A percentile compares a stretch with the other conserved stretches of the same genome.
Conservation (phyloP, 2,329 filamentous ascomycete species). For the Ciborinia camelliae region DNA sequence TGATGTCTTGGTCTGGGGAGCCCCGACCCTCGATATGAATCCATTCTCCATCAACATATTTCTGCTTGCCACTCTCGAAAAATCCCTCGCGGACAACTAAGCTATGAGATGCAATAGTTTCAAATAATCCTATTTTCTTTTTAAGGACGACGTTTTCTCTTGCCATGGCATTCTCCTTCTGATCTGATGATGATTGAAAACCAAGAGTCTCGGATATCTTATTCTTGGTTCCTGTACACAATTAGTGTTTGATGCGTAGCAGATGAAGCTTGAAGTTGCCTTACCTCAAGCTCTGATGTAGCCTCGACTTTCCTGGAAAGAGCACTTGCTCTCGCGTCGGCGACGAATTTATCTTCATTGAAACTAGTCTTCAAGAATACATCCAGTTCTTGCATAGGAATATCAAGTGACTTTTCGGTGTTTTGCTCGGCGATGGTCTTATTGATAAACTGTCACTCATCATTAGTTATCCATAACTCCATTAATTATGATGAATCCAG, state of each 20-base stretch:
- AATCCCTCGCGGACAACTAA: background rate
- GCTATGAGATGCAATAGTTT: background rate
- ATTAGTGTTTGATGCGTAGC: background rate
- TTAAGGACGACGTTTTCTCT: too few relatives aligned
- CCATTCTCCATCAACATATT: background rate
- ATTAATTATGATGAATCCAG: fast-evolving
- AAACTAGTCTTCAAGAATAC: background rate
- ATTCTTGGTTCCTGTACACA: background rate
- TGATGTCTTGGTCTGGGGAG: background rate
- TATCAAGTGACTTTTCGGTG: background rate
- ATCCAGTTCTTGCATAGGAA: too few relatives aligned
- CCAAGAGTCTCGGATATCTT: background rate
- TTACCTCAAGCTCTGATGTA: background rate
- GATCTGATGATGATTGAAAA: background rate
- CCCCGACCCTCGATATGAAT: too few relatives aligned
- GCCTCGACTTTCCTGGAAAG: background rate
- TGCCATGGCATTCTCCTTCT: fast-evolving
- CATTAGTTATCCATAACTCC: too few relatives aligned
- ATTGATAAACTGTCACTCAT: background rate
- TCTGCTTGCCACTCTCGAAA: too few relatives aligned
- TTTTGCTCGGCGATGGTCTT: background rate
- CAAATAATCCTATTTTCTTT: background rate
- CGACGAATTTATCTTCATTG: background rate
- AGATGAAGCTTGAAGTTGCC: background rate
- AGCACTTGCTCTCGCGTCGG: background rate